A percentile compares a stretch with the other conserved stretches of the same genome.
These are phyloP conservation scores for Pseudodiploospora longispora DNA, from an alignment of 2,329 filamentous ascomycete species.

Conservation along the genomic window DNA sequence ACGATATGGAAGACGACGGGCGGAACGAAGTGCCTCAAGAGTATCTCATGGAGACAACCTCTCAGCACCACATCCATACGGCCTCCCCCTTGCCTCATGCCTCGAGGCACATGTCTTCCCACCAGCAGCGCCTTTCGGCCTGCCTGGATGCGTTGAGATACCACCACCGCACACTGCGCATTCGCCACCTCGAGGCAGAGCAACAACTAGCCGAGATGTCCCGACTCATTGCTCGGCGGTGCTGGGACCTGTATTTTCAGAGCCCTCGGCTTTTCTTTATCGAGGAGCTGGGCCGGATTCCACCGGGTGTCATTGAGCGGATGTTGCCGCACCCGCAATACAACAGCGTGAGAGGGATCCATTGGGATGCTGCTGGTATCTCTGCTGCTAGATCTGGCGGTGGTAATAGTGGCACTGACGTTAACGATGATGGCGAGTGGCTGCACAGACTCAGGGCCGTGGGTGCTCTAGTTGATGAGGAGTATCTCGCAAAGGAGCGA, in stretches of 20 bases:
- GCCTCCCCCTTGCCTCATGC: not conserved
- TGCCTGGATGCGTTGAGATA: slow-evolving; percentile 2
- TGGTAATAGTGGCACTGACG: too few relatives aligned
- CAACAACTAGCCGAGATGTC: not conserved
- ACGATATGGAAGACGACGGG: too few relatives aligned
- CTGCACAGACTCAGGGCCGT: too few relatives aligned
- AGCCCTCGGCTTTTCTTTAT: slow-evolving; percentile 2
- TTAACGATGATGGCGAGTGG: too few relatives aligned
- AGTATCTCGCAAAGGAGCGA: not conserved
- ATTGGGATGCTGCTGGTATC: too few relatives aligned
- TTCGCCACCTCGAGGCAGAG: not conserved
- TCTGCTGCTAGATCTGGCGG: too few relatives aligned
- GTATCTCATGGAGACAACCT: slow-evolving; percentile 1
- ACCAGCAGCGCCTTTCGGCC: slow-evolving; percentile 2
- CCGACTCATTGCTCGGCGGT: not conserved
- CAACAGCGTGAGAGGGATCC: too few relatives aligned
- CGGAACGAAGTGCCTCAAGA: not conserved
- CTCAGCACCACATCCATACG: not conserved
- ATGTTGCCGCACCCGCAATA: too few relatives aligned
- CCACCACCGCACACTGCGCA: not conserved
- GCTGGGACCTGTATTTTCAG: slow-evolving; percentile 3
- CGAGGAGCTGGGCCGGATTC: not conserved
- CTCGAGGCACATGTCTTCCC: not conserved
- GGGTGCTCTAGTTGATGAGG: not conserved
- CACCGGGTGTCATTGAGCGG: not conserved